These are phyloP conservation scores for Backusella mclennaniae DNA, from an alignment of 192 early-diverging fungal species.

Conservation along the genomic window DNA sequence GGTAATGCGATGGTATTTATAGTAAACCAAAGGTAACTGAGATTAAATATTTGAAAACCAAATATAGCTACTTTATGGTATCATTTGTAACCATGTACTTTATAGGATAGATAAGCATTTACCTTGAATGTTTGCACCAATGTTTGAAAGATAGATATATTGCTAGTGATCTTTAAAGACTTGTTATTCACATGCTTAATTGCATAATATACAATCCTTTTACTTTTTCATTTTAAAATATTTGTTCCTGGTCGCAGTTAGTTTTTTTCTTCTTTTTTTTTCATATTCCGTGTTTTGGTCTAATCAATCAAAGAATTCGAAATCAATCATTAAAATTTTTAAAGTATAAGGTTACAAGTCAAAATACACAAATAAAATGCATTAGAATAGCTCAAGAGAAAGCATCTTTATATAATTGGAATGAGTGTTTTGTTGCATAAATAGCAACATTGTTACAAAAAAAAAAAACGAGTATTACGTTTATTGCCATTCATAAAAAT, in stretches of 20 bases:
- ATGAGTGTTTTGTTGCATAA: not conserved
- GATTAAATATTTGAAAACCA: not conserved
- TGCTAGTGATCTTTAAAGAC: not conserved
- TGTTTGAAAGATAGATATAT: not conserved
- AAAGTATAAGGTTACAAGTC: not conserved
- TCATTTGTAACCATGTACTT: not conserved
- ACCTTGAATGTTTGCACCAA: not conserved
- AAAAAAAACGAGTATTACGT: not conserved
- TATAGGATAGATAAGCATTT: not conserved
- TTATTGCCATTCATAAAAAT: no score
- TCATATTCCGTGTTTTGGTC: not conserved
- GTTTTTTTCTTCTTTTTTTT: not conserved
- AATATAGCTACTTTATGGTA: not conserved
- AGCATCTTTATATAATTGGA: not conserved
- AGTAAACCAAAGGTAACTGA: not conserved
- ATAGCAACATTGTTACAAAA: not conserved
- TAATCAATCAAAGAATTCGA: not conserved
- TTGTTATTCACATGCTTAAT: not conserved
- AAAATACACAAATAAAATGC: not conserved
- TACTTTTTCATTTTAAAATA: not conserved
- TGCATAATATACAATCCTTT: not conserved
- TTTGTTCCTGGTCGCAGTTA: not conserved
- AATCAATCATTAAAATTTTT: not conserved
- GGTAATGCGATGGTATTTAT: not conserved
- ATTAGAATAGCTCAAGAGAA: not conserved